Conservation (phyloP, 495 filamentous ascomycete species). For the Neurospora tetraspora region DNA sequence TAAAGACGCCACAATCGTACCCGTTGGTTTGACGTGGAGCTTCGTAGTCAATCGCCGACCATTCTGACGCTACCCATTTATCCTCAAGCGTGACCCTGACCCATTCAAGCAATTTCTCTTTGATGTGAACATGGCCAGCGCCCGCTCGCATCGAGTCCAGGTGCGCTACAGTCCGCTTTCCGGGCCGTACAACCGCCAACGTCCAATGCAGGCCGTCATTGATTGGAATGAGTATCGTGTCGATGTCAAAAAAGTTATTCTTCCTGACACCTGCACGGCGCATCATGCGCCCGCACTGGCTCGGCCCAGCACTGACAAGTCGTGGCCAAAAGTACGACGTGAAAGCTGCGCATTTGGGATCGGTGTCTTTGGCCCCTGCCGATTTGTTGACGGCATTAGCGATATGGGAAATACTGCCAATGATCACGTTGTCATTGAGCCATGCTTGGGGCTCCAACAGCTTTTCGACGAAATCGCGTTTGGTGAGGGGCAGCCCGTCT, state of each 20-base stretch:
- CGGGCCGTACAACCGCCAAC: conserved; percentile 59
- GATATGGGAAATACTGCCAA: conserved; percentile 51
- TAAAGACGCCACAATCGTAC: conserved; percentile 75
- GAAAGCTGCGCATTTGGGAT: conserved; percentile 59
- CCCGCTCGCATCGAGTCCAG: conserved; percentile 56
- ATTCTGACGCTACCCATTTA: conserved; percentile 49
- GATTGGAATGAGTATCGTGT: conserved; percentile 39
- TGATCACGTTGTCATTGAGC: conserved; percentile 81
- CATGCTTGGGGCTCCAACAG: conserved; percentile 46
- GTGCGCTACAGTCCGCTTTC: conserved; percentile 54
- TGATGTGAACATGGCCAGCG: conserved; percentile 7
- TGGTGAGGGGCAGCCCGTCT: conserved; percentile 46
- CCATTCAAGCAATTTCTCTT: conserved; percentile 33
- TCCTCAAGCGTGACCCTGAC: conserved; percentile 48
- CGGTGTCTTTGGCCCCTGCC: conserved; percentile 32
- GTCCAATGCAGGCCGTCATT: conserved; percentile 46
- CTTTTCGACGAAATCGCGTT: conserved; percentile 49
- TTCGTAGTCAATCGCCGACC: conserved; percentile 40
- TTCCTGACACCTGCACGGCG: conserved; percentile 23
- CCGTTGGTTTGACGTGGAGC: conserved; percentile 56
- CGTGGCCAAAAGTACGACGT: conserved; percentile 62
- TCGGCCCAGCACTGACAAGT: conserved; percentile 41
- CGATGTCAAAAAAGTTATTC: conserved; percentile 30
- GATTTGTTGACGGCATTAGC: conserved; percentile 48
- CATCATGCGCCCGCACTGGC: conserved; percentile 21